Percentiles rank a stretch among this genome's conserved stretches.
phyloP scores from a whole-genome alignment of 352 stramenopile genomes.

The Globisporangium polare region DNA sequence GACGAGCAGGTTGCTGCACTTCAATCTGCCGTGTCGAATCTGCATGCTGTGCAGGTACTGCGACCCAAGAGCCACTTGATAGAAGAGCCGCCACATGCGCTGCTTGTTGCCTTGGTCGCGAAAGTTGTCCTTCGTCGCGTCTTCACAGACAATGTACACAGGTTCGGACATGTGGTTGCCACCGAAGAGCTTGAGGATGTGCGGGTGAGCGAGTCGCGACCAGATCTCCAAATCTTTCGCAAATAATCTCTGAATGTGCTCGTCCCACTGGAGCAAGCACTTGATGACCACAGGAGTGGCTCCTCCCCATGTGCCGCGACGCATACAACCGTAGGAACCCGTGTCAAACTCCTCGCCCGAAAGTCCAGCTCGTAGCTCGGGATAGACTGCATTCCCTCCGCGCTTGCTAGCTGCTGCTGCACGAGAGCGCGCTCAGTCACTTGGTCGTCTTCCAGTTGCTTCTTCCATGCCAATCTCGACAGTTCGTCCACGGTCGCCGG shows the following conservation, averaged over 20 bases:
- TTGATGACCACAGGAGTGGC: constrained; percentile 35
- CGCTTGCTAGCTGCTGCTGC: neutral
- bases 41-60: constrained; percentile 49
- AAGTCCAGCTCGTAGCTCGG: neutral
- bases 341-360: neutral
- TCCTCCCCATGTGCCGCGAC: constrained; percentile 22
- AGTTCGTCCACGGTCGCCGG: neutral
- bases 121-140: constrained; percentile 25
- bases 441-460: neutral
- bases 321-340: constrained; percentile 14
- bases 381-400: neutral
- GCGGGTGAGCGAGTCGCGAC: constrained; percentile 24
- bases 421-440: neutral
- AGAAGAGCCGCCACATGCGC: constrained; percentile 22
- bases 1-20: constrained; percentile 83
- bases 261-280: constrained; percentile 10
- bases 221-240: constrained; percentile 33
- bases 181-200: constrained; percentile 30
- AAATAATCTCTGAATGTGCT: constrained; percentile 12
- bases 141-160: constrained; percentile 28
- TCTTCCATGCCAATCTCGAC: neutral
- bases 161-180: constrained; percentile 4
- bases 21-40: constrained; percentile 84
- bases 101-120: constrained; percentile 8
- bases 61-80: constrained; percentile 41